These are phyloP conservation scores for Leucosporidium scottii DNA, from an alignment of 768 basidiomycete species.

Conservation along the genomic window DNA sequence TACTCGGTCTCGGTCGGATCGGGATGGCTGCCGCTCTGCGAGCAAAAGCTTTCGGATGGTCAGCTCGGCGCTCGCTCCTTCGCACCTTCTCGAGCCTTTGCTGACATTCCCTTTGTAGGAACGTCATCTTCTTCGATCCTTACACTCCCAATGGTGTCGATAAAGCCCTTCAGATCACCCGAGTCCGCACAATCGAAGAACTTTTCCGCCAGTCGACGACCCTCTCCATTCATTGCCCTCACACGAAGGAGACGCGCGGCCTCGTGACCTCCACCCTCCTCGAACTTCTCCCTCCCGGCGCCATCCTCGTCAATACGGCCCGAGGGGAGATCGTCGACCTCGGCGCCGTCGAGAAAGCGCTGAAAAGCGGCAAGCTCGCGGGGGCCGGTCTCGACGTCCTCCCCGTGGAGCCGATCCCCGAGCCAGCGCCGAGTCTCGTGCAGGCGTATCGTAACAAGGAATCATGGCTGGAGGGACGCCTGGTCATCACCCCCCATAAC, in stretches of 20 bases:
- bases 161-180: constrained; percentile 25
- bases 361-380: constrained; percentile 26
- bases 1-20: constrained; percentile 35
- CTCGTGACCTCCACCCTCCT: constrained; percentile 27
- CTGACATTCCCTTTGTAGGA: not conserved
- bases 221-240: constrained; percentile 31
- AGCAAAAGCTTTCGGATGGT: constrained; percentile 36
- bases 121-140: constrained; percentile 36
- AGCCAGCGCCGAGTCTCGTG: constrained; percentile 25
- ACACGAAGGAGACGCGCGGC: constrained; percentile 21
- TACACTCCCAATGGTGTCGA: constrained; percentile 30
- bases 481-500: constrained; percentile 30
- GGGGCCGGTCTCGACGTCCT: constrained; percentile 34
- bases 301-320: constrained; percentile 33
- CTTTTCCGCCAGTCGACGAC: constrained; percentile 24
- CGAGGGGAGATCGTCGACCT: constrained; percentile 30
- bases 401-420: constrained; percentile 31
- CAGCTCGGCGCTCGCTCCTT: not conserved
- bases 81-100: not conserved
- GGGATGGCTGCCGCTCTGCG: constrained; percentile 35
- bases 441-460: constrained; percentile 31
- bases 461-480: constrained; percentile 29
- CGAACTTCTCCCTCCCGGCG: constrained; percentile 8
- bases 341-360: constrained; percentile 22
- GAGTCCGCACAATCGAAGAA: constrained; percentile 19